Percentiles rank a stretch among this genome's conserved stretches.
Conservation (phyloP, 345 rosid species). For the Turnera subulata region DNA sequence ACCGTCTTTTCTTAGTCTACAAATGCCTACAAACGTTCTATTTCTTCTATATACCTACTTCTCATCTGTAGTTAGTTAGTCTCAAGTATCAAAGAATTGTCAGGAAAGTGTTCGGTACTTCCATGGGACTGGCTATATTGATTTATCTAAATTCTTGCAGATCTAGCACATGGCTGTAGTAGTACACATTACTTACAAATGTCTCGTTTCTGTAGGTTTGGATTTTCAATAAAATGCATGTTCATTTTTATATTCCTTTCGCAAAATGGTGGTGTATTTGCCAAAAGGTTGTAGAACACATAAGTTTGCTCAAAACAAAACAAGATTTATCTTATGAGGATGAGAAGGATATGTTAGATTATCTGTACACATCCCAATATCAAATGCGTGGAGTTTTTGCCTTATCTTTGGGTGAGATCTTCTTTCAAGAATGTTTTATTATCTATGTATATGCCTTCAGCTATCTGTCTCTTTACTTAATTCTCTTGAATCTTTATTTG, state of each 20-base stretch:
- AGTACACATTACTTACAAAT: too few relatives aligned
- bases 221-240: too few relatives aligned
- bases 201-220: background rate
- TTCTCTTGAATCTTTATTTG: background rate
- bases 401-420: conserved; percentile 61
- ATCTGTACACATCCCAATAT: conserved; percentile 75
- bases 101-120: background rate
- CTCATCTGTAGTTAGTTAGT: too few relatives aligned
- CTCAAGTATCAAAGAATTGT: too few relatives aligned
- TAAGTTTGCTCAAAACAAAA: conserved; percentile 70
- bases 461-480: background rate
- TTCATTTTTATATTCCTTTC: background rate
- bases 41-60: too few relatives aligned
- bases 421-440: background rate
- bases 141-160: background rate
- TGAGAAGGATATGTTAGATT: conserved; percentile 81
- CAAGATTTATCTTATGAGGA: conserved; percentile 51
- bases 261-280: conserved; percentile 1
- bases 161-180: background rate
- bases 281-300: conserved; percentile 80
- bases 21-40: too few relatives aligned
- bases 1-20: too few relatives aligned
- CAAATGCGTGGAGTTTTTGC: conserved; percentile 78
- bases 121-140: background rate
- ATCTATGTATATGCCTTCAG: background rate